Evolutionary conservation across 805 yeast species (phyloP).

Genomic region (Metschnikowia borealis): DNA sequence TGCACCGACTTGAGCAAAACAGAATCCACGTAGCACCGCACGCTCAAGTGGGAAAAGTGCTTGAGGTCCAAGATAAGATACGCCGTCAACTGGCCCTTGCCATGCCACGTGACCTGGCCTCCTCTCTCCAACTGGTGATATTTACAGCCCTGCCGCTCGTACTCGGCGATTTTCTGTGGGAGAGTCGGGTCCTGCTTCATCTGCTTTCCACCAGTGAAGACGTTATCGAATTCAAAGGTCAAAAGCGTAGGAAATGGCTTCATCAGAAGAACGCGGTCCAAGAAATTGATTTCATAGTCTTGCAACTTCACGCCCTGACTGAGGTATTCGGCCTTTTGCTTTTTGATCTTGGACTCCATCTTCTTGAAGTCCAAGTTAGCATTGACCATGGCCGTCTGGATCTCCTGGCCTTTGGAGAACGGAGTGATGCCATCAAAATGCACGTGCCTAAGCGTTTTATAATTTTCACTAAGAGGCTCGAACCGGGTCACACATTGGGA

Average conservation of each 20-base stretch:
- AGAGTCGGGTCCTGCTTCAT: conserved; percentile 52
- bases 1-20: conserved; percentile 58
- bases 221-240: conserved; percentile 81
- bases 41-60: conserved; percentile 51
- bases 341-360: conserved; percentile 45
- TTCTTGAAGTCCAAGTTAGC: conserved; percentile 57
- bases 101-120: conserved; percentile 96
- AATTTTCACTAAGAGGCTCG: conserved; percentile 29
- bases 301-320: conserved; percentile 40
- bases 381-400: conserved; percentile 54
- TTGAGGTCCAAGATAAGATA: conserved; percentile 69
- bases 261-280: conserved; percentile 38
- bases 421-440: conserved; percentile 41
- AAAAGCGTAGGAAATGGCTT: conserved; percentile 65
- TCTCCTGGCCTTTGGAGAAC: conserved; percentile 45
- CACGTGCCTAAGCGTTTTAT: conserved; percentile 35
- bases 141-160: conserved; percentile 44
- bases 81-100: conserved; percentile 88
- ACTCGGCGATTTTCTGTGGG: conserved; percentile 22
- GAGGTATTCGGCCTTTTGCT: conserved; percentile 35
- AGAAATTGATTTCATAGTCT: conserved; percentile 44
- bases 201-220: conserved; percentile 89
- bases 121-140: conserved; percentile 84
- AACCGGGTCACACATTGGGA: conserved; percentile 22
- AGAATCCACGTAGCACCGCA: conserved; percentile 60